A percentile compares a stretch with the other conserved stretches of the same genome.
Evolutionary conservation across 257 asterid genomes (phyloP).

Genomic region (Perilla frutescens): DNA sequence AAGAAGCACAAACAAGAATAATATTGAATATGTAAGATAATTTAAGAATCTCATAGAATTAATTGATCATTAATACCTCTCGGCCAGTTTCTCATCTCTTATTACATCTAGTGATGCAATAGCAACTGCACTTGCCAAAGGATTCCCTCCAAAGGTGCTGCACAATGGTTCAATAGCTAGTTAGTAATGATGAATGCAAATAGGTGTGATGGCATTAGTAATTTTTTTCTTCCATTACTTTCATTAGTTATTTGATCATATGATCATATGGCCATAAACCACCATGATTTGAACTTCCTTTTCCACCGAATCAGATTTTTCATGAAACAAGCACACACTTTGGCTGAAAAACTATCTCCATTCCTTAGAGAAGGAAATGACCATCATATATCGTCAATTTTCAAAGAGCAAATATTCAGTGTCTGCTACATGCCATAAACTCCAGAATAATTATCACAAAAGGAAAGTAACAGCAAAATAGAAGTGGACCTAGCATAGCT

Average conservation of each 20-base stretch:
- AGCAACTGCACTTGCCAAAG: slow-evolving; percentile 96
- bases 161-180: slow-evolving; percentile 24
- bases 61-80: slow-evolving; percentile 57
- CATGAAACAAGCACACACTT: neutral
- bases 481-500: neutral
- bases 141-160: slow-evolving; percentile 98
- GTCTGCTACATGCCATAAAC: neutral
- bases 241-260: no score
- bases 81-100: slow-evolving; percentile 76
- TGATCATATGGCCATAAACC: no score
- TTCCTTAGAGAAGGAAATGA: neutral
- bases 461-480: slow-evolving; percentile 7
- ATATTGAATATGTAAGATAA: neutral
- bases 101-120: slow-evolving; percentile 85
- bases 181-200: slow-evolving; percentile 1
- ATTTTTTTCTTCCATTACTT: no score
- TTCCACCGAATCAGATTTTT: neutral
- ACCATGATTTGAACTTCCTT: neutral
- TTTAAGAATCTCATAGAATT: neutral
- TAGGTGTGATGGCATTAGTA: neutral
- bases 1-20: neutral
- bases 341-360: no score
- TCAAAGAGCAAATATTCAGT: slow-evolving; percentile 8
- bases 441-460: neutral
- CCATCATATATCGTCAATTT: neutral